These are phyloP conservation scores for Backusella tuberculispora DNA, from an alignment of 192 early-diverging fungal species.

Conservation along the genomic window DNA sequence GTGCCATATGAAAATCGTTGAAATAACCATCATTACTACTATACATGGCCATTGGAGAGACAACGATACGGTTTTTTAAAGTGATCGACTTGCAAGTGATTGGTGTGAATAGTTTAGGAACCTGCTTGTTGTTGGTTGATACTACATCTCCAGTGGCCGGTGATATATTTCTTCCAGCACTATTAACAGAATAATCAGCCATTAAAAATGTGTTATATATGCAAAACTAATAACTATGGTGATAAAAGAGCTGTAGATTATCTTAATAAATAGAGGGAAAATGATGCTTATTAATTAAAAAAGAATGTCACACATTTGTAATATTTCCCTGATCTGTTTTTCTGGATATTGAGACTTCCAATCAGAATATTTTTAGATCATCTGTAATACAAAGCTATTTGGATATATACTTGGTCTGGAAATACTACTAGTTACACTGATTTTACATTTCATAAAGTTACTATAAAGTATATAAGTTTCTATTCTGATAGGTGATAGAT, in stretches of 20 bases:
- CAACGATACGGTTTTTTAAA: constrained; percentile 79
- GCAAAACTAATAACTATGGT: not conserved
- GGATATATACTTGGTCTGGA: too few species aligned
- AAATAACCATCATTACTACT: constrained; percentile 66
- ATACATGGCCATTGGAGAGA: constrained; percentile 91
- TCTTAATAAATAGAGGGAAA: not conserved
- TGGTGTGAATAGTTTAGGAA: constrained; percentile 64
- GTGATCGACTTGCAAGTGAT: constrained; percentile 66
- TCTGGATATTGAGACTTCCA: too few species aligned
- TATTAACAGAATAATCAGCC: not conserved
- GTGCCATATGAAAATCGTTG: constrained; percentile 69
- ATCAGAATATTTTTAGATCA: too few species aligned
- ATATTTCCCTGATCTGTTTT: not conserved
- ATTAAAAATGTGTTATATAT: not conserved
- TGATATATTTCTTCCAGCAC: not conserved
- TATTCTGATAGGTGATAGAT: too few species aligned
- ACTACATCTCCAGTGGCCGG: not conserved
- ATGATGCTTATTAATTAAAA: not conserved
- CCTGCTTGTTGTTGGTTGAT: not conserved
- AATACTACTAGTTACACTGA: too few species aligned
- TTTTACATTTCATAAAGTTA: too few species aligned
- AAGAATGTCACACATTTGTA: not conserved
- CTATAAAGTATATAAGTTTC: too few species aligned
- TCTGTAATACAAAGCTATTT: too few species aligned
- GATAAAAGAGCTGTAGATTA: not conserved